These are phyloP conservation scores for Phyllachora maydis DNA, from an alignment of 2,329 filamentous ascomycete species.

Conservation along the genomic window DNA sequence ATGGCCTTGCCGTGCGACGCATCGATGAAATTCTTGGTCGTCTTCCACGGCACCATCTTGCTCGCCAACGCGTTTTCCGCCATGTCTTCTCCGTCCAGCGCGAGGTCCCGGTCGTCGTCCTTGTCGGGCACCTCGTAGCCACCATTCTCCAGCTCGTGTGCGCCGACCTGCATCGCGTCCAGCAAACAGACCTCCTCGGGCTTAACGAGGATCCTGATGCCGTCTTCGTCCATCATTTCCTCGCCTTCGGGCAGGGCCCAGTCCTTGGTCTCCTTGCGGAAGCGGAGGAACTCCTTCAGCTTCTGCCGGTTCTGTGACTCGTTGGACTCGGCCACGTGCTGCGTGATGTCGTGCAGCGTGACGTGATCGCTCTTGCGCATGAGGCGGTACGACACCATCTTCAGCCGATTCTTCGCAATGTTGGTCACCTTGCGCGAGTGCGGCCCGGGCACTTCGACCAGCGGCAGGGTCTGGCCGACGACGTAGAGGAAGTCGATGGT, in stretches of 20 bases:
- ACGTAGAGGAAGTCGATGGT: slow-evolving; percentile 82
- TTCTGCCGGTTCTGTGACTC: slow-evolving; percentile 94
- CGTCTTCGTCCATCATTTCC: slow-evolving; percentile 57
- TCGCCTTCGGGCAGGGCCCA: slow-evolving; percentile 66
- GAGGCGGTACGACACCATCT: slow-evolving; percentile 85
- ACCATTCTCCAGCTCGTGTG: slow-evolving; percentile 76
- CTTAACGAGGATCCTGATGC: slow-evolving; percentile 72
- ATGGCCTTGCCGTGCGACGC: slow-evolving; percentile 91
- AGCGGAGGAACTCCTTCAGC: slow-evolving; percentile 87
- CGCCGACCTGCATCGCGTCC: slow-evolving; percentile 91
- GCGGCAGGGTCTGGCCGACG: slow-evolving; percentile 85
- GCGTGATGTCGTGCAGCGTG: slow-evolving; percentile 68
- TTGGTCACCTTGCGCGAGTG: slow-evolving; percentile 92
- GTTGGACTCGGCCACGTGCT: slow-evolving; percentile 78
- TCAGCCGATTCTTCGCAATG: slow-evolving; percentile 88
- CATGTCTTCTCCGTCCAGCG: slow-evolving; percentile 42
- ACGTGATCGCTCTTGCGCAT: slow-evolving; percentile 58
- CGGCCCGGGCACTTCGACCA: slow-evolving; percentile 77
- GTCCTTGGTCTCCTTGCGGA: slow-evolving; percentile 70
- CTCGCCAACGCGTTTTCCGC: slow-evolving; percentile 58
- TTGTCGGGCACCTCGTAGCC: slow-evolving; percentile 54
- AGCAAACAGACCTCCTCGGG: slow-evolving; percentile 89
- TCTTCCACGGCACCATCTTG: slow-evolving; percentile 88
- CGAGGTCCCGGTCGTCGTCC: slow-evolving; percentile 40
- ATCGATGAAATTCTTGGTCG: slow-evolving; percentile 88